These are phyloP conservation scores for Colletotrichum sp. DNA, from an alignment of 2,329 filamentous ascomycete species.

Conservation along the genomic window DNA sequence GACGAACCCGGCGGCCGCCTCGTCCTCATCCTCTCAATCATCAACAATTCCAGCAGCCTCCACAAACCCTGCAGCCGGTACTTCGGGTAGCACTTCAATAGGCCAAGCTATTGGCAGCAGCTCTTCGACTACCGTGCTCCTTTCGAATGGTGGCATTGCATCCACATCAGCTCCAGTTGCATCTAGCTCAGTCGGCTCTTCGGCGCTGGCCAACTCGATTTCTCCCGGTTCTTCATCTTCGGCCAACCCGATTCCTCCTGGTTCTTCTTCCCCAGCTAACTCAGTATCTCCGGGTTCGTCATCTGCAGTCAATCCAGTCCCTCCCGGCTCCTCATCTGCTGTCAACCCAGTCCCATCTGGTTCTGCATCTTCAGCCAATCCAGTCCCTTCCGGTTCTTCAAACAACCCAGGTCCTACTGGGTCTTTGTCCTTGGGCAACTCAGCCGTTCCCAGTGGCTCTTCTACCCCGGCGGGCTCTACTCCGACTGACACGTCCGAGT, in stretches of 20 bases:
- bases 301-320: background rate
- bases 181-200: background rate
- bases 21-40: background rate
- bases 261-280: background rate
- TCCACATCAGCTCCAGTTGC: background rate
- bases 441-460: background rate
- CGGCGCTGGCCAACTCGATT: background rate
- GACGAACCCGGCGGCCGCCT: background rate
- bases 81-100: background rate
- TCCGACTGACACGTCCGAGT: background rate
- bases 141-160: background rate
- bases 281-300: background rate
- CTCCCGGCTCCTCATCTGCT: background rate
- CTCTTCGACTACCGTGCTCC: background rate
- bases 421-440: background rate
- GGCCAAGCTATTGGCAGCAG: background rate
- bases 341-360: background rate
- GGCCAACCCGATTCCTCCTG: background rate
- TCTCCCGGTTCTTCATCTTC: background rate
- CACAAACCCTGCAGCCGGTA: background rate
- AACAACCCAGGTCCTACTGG: background rate
- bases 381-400: background rate
- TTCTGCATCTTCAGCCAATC: background rate
- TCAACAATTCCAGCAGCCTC: background rate
- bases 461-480: background rate